Conservation (phyloP, 2,329 filamentous ascomycete genomes). For the Curvularia sp. region DNA sequence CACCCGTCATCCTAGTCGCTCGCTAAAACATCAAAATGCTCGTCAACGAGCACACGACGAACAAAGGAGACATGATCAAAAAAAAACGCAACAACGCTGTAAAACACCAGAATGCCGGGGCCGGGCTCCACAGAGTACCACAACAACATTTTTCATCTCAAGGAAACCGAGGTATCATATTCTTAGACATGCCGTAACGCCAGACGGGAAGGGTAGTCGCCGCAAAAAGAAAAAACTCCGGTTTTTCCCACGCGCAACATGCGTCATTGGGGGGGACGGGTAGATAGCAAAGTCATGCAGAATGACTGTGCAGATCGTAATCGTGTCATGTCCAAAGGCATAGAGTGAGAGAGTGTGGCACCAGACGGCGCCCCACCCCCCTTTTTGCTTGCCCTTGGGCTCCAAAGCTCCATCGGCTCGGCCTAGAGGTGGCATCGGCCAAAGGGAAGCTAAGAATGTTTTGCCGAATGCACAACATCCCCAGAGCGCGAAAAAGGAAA, state of each 20-base stretch:
- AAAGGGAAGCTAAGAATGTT: slow-evolving; percentile 9
- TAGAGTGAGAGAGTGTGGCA: background rate
- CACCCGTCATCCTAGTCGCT: slow-evolving; percentile 17
- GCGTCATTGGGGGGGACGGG: slow-evolving; percentile 18
- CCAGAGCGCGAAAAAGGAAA: slow-evolving; percentile 2
- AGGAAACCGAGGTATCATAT: slow-evolving; percentile 26
- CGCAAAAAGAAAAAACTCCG: slow-evolving; percentile 5
- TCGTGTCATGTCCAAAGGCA: background rate
- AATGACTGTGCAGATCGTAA: background rate
- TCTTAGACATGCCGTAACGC: slow-evolving; percentile 22
- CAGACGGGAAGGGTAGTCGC: slow-evolving; percentile 16
- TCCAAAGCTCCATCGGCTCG: slow-evolving; percentile 1
- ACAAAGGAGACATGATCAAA: slow-evolving; percentile 6
- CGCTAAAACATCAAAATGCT: slow-evolving; percentile 21
- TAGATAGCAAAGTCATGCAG: slow-evolving; percentile 9
- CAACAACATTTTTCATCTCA: slow-evolving; percentile 9
- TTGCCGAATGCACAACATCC: slow-evolving; percentile 14
- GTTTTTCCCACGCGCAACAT: slow-evolving; percentile 17
- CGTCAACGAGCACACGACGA: slow-evolving; percentile 7
- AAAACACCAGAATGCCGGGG: slow-evolving; percentile 6
- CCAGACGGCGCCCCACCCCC: background rate
- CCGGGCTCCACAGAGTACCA: slow-evolving; percentile 4
- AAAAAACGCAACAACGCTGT: slow-evolving; percentile 6
- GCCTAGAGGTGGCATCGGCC: background rate
- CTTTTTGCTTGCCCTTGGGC: background rate